These are phyloP conservation scores for Echinochloa phyllopogon DNA, from an alignment of 176 grass and related monocot species.

Conservation along the genomic window DNA sequence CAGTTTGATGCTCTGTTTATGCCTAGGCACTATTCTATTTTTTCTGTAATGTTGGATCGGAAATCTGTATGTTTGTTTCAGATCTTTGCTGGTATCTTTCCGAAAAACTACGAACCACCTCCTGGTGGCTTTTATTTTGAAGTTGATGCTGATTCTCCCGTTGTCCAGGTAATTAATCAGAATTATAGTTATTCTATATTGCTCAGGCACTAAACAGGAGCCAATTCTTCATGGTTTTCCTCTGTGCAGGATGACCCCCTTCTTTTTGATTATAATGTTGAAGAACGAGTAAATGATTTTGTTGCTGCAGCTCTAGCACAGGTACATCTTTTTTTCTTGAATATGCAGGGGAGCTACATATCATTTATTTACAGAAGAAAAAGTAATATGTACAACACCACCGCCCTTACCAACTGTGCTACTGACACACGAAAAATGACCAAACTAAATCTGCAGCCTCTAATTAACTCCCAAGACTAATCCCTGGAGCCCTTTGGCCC, in stretches of 20 bases:
- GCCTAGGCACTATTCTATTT: not conserved
- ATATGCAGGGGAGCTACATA: constrained; percentile 16
- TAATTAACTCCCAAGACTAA: too few relatives aligned
- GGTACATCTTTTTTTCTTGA: constrained; percentile 58
- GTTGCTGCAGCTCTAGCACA: constrained; percentile 91
- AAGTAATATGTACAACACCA: too few relatives aligned
- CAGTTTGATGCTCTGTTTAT: constrained; percentile 31
- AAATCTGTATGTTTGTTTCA: constrained; percentile 48
- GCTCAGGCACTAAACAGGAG: not conserved
- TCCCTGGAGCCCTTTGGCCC: too few relatives aligned
- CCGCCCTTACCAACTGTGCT: too few relatives aligned
- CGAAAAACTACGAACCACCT: constrained; percentile 96
- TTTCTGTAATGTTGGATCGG: constrained; percentile 19
- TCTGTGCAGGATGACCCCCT: constrained; percentile 78
- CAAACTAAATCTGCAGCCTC: too few relatives aligned
- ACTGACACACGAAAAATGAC: too few relatives aligned
- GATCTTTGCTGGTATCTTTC: constrained; percentile 96
- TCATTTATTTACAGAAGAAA: too few relatives aligned
- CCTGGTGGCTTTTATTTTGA: constrained; percentile 95
- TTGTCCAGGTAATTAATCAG: constrained; percentile 73
- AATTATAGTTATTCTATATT: not conserved
- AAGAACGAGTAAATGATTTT: constrained; percentile 92
- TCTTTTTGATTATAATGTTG: constrained; percentile 97
- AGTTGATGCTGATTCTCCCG: constrained; percentile 74
- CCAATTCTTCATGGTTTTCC: constrained; percentile 22